Base-by-base conservation (phyloP, 2,329 filamentous ascomycete species). In the Dothistroma septosporum region DNA sequence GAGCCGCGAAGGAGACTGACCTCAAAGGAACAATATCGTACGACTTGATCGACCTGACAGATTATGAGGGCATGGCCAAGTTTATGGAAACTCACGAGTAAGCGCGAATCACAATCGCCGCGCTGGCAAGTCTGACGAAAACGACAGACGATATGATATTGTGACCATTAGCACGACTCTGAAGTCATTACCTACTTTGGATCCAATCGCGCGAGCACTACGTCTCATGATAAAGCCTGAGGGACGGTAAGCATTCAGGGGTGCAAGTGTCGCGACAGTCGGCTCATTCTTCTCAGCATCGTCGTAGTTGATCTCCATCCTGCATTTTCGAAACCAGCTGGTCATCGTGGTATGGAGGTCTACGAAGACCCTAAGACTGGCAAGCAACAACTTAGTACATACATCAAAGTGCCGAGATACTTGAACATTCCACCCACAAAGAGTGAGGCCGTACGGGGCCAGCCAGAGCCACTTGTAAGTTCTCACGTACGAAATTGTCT, bases 291-390 rank as follows among this genome's bases (percentile, higher is more conserved):
- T 12, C 74, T 28, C 52, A 73, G 79, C 75, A 79, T 71, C 66
- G 77, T 77, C 32, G 55, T 59, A 14, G 53, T 64, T 0, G 64
- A 81, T 44, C 76, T 82, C 9, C 80, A 82, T 60, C 80, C 80
- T 6, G 75, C 79, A 4, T 81, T 82, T 69, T 78, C 80, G 65
- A 82, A 80, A 4, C 77, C 78, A 1, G 75, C 74, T 2, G 73
- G 76, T 1, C 69, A 73, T 8, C 75, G 77, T 5, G 70, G 71
- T 22, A 71, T 82, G 46, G 72, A 77, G n/a, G 63, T 78, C n/a
- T 68, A 64, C 21, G 75, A 75, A 46, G 69, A 78, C 53, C 70
- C 71, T 0, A 63, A 55, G 11, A 78, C 75, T 1, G 77, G 76
- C 10, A 70, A 76, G 54, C 68, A 72, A n/a, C 68, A 73, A 9